Percentiles rank a stretch among this genome's conserved stretches.
Evolutionary conservation across 768 basidiomycete genomes (phyloP).

Genomic region (Mycena rosella): DNA sequence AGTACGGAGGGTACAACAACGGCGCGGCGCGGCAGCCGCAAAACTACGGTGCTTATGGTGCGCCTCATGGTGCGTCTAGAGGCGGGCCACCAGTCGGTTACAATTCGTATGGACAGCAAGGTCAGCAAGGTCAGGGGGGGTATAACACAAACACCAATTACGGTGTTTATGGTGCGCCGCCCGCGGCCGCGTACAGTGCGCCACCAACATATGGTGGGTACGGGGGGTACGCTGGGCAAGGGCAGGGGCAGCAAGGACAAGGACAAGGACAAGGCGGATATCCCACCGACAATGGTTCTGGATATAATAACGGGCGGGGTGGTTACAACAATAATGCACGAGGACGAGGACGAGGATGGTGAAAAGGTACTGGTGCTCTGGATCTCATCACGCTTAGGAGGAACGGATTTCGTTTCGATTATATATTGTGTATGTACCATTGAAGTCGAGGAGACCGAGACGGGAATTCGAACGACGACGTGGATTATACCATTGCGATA

Average conservation of each 20-base stretch:
- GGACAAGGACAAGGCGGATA: conserved; percentile 53
- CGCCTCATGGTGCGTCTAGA: conserved; percentile 41
- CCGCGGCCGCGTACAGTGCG: conserved; percentile 42
- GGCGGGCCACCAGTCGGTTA: conserved; percentile 42
- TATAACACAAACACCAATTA: conserved; percentile 43
- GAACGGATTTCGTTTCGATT: conserved; percentile 9
- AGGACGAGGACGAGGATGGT: conserved; percentile 37
- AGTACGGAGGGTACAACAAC: conserved; percentile 50
- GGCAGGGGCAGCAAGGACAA: not conserved
- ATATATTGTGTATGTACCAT: conserved; percentile 20
- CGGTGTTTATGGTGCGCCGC: conserved; percentile 50
- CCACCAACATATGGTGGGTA: conserved; percentile 50
- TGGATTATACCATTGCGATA: no score
- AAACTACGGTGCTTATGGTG: conserved; percentile 47
- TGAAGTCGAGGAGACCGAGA: not conserved
- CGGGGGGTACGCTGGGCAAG: conserved; percentile 51
- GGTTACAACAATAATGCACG: conserved; percentile 28
- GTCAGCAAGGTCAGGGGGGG: conserved; percentile 39
- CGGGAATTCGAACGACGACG: no score
- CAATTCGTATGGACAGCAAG: conserved; percentile 32
- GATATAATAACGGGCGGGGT: conserved; percentile 28
- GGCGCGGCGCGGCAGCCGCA: conserved; percentile 33
- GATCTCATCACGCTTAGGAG: not conserved
- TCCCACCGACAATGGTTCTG: conserved; percentile 33
- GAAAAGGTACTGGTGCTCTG: not conserved